A percentile compares a stretch with the other conserved stretches of the same genome.
Conservation (phyloP, 352 stramenopile species). For the Globisporangium megalacanthum region DNA sequence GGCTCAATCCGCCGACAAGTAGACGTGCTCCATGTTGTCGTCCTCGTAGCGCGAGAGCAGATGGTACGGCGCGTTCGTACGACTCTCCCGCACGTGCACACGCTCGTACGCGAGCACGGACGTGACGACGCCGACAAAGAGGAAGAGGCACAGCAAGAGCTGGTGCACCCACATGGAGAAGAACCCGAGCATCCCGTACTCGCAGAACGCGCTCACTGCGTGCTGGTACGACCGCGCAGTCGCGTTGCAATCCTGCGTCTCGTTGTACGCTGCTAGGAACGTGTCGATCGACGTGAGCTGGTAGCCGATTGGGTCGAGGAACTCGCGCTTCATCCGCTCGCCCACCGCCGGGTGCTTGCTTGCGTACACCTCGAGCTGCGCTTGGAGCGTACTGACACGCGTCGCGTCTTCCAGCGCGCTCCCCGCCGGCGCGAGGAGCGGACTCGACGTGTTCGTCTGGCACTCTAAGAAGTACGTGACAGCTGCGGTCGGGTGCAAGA, state of each 20-base stretch:
- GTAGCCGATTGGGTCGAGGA: conserved; percentile 60
- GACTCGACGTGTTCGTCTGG: conserved; percentile 40
- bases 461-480: conserved; percentile 67
- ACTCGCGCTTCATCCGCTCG: conserved; percentile 62
- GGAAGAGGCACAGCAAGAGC: conserved; percentile 67
- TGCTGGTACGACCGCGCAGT: conserved; percentile 38
- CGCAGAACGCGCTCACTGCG: conserved; percentile 57
- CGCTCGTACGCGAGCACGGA: conserved; percentile 76
- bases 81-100: conserved; percentile 57
- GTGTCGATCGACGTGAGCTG: conserved; percentile 31
- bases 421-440: conserved; percentile 27
- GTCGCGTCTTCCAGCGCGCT: conserved; percentile 28
- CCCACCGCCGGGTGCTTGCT: conserved; percentile 42
- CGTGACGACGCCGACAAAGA: conserved; percentile 68
- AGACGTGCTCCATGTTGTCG: conserved; percentile 75
- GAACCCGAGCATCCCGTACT: conserved; percentile 78
- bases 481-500: conserved; percentile 43
- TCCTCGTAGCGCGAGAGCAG: conserved; percentile 77
- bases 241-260: conserved; percentile 42
- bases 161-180: conserved; percentile 86
- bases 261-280: conserved; percentile 28
- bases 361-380: conserved; percentile 46
- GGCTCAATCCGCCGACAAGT: conserved; percentile 57
- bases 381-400: conserved; percentile 31
- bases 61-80: conserved; percentile 60